Base-by-base conservation (phyloP, 2,329 filamentous ascomycete genomes). In the Pseudopyrenochaeta lycopersici region DNA sequence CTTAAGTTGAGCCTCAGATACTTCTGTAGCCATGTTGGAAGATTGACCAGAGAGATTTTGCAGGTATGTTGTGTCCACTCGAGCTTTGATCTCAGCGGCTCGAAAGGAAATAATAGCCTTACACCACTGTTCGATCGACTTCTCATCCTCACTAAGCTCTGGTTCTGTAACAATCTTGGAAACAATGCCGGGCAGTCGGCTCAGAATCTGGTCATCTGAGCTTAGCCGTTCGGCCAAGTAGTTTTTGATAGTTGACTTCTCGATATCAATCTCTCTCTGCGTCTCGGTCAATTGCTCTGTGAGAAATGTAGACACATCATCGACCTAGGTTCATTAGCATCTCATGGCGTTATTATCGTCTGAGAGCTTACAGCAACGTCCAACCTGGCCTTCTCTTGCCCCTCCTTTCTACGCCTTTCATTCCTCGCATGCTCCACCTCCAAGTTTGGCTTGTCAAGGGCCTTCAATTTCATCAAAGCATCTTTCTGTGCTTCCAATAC, bases 151-250 rank as follows among this genome's bases (percentile, higher is more conserved):
- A 0, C 79, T 77, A 20, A 82, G 77, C 41, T 82, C 79, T 4
- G 78, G 78, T 9, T 71, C 61, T 2, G 67, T 61, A 1, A 85
- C 78, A 3, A 90, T 79, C 60, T 88, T 86, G 53, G 82, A 82
- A 0, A 87, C 82, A 1, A 91, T 80, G 60, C 89, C 89, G 66
- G 89, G 86, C 2, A 91, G 76, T 53, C 86, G 86, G 17, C 83
- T 78, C 1, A 91, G 76, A 2, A 90, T 78, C 56, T 84, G 86
- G 66, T 91, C 88, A 54, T 91, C 88, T 1, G 85, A 84, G 7
- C 80, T 78, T 7, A 90, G 74, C 10, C 84, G 71, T 14, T 76
- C 77, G 18, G 81, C 78, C 0, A 86, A 75, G 1, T 80, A 80
- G 49, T 81, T 77, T 41, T 80, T 81, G 14, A 88, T 69, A 2